Base-by-base conservation (phyloP, 2,329 filamentous ascomycete genomes). In the Alternaria consortialis region DNA sequence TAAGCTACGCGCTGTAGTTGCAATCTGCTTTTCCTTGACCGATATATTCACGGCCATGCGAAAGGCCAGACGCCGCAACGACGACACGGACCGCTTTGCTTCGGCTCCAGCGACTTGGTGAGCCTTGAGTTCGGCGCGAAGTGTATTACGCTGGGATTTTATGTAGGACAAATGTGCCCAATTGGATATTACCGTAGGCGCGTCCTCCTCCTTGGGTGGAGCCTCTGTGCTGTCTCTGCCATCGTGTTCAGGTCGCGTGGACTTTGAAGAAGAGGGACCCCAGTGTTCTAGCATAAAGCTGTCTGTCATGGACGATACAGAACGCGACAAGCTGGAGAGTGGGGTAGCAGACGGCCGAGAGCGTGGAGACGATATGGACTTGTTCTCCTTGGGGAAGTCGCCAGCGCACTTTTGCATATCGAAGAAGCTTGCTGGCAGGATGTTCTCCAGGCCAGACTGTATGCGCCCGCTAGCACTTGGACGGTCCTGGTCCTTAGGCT, bases 21-120 rank as follows among this genome's bases (percentile, higher is more conserved):
- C 75, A 54, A 79, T 77, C 50, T 77, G 73, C 53, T 74, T 74
- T 57, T 79, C 77, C 65, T 79, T 79, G 37, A 79, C 74, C 13
- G 75, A 77, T 31, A 78, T 79, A 42, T 76, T 78, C 34, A 79
- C 74, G 13, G 75, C 77, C 67, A 79, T 76, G 47, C 77, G 75
- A 56, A 79, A 73, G 11, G 77, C 77, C 37, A 79, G 68, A 34
- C 76, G 72, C 37, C 77, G 72, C 29, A 79, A 62, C 27, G 75
- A 73, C 46, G 75, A 61, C 15, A 79, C 73, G 0, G 75, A 77
- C 13, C 74, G 72, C 58, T 74, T 75, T 7, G 75, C 73, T 60
- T 78, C 74, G 3, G 69, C 68, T 36, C 73, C 70, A 7, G 77
- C 77, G 31, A 74, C 56, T 58, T 75, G 70, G 40, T 75, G 74